Evolutionary conservation across 306 rosid genomes (phyloP), one percentile per base, ranked within the genome.

Genomic region (Pterocarpus santalinus): DNA sequence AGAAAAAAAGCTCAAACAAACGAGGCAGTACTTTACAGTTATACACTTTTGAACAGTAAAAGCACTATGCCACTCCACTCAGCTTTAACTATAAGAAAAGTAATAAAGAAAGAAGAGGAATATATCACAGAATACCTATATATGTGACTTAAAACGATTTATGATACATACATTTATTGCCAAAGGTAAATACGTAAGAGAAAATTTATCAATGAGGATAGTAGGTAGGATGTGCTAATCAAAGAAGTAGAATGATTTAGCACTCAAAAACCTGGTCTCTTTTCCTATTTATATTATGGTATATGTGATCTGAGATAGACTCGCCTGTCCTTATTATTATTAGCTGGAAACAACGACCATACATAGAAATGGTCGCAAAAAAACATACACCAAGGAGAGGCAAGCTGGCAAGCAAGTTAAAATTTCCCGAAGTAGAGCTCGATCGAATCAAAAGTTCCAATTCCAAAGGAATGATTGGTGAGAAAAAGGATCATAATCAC

Each of bases 381-480:
- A 80, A 9, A 5, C 44, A 4, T 1, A 12, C 11, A 14, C 4
- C 14, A 65, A 30, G 65, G 65, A 68, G 11, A 64, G 49, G 33
- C 3, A 22, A 22, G 28, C 28, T 30, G 3, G 66, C 1, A 17
- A 38, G 55, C 8, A 38, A 71, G 33, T 15, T 72, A 71, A 65
- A 69, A 46, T 28, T 46, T 13, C 22, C 41, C 6, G 41, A 38
- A 38, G 6, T 38, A 38, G 41, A 38, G 41, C 6, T 5, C 41
- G 41, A 38, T 38, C 7, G 28, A 69, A 5, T 80, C 83, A 81
- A 35, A 88, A 89, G 86, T 81, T 83, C 95, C 93, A 91, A 64
- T 74, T 77, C 86, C 87, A 84, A 67, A 88, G 87, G 70, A 88
- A 89, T 33, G 91, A 34, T 55, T 65, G 87, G 17, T 84, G 83